Percentiles rank a stretch among this genome's conserved stretches.
Evolutionary conservation across 2,329 filamentous ascomycete genomes (phyloP).

Genomic region (Aspergillus hortae): DNA sequence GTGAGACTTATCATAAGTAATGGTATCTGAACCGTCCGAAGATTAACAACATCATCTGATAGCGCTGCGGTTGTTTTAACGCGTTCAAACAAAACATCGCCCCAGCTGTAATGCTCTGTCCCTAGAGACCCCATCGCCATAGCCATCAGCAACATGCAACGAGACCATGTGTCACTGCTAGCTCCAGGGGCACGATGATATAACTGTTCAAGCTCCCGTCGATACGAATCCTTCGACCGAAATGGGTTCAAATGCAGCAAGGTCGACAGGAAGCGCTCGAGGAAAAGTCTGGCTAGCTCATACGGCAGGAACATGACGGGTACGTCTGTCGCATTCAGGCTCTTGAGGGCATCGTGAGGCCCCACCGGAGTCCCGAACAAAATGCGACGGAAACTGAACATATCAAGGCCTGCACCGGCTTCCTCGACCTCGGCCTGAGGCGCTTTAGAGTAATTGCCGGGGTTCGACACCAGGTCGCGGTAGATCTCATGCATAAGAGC

Average conservation of each 20-base stretch:
- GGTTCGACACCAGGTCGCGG: slow-evolving; percentile 25
- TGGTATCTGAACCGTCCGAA: slow-evolving; percentile 43
- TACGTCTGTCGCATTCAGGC: slow-evolving; percentile 18
- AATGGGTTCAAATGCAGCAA: slow-evolving; percentile 40
- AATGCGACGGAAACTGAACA: slow-evolving; percentile 36
- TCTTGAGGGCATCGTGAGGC: slow-evolving; percentile 25
- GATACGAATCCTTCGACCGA: slow-evolving; percentile 32
- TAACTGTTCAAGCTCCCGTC: slow-evolving; percentile 33
- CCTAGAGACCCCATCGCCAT: slow-evolving; percentile 39
- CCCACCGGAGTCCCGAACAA: slow-evolving; percentile 41
- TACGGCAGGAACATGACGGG: slow-evolving; percentile 38
- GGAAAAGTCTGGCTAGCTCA: slow-evolving; percentile 35
- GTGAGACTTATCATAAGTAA: slow-evolving; percentile 45
- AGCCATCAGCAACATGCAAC: slow-evolving; percentile 37
- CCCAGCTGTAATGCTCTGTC: slow-evolving; percentile 38
- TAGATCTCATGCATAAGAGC: slow-evolving; percentile 41
- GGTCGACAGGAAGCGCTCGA: slow-evolving; percentile 41
- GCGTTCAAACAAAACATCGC: slow-evolving; percentile 43
- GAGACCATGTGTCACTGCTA: slow-evolving; percentile 33
- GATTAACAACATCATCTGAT: slow-evolving; percentile 45
- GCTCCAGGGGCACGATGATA: slow-evolving; percentile 30
- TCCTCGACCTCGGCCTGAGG: slow-evolving; percentile 34
- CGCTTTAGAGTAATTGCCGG: slow-evolving; percentile 10
- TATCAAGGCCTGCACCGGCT: slow-evolving; percentile 35
- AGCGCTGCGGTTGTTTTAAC: slow-evolving; percentile 37